Evolutionary conservation across 2,329 filamentous ascomycete genomes (phyloP), one percentile per base, ranked within the genome.

Genomic region (Ceratocystis cubensis): DNA sequence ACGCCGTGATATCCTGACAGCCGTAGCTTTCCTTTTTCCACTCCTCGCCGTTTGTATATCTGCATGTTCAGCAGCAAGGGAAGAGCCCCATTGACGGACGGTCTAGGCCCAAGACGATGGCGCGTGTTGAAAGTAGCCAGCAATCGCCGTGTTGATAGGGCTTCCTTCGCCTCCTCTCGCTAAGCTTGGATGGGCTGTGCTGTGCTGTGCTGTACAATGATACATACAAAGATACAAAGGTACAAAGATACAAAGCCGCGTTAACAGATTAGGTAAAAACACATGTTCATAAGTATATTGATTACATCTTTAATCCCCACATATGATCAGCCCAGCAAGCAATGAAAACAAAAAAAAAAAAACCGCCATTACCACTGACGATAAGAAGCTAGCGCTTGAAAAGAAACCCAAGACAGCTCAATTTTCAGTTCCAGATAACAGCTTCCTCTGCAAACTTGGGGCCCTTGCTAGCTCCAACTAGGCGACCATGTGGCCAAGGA

Each of bases 401-500:
- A 25, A n/a, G 56, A 28, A 59, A 13, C 56, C 17, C 56, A 59
- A 37, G 56, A 37, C 56, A 59, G 28, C 25, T 37, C 56, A n/a
- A 20, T 30, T 17, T 59, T 37, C 56, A 59, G 56, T 17, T 25
- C 56, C 56, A 37, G 5, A 59, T n/a, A n/a, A 28, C 56, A 37
- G 28, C 56, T 37, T 30, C 56, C 33, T 59, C 56, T n/a, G 25
- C 25, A 30, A 22, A 59, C 25, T 59, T 37, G 56, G 28, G 28
- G 28, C 53, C 53, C 53, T 59, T 30, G 56, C 56, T 59, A n/a
- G 56, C 28, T 6, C 56, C 56, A 30, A 30, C 56, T 30, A 59
- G 56, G 56, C 56, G 56, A 30, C 56, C 56, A 59, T 59, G 56
- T 59, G 56, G 56, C 56, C 33, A 30, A n/a, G 25, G 28, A 59